Evolutionary conservation across 495 filamentous ascomycete genomes (phyloP).

Genomic region (Parmelia sp.): DNA sequence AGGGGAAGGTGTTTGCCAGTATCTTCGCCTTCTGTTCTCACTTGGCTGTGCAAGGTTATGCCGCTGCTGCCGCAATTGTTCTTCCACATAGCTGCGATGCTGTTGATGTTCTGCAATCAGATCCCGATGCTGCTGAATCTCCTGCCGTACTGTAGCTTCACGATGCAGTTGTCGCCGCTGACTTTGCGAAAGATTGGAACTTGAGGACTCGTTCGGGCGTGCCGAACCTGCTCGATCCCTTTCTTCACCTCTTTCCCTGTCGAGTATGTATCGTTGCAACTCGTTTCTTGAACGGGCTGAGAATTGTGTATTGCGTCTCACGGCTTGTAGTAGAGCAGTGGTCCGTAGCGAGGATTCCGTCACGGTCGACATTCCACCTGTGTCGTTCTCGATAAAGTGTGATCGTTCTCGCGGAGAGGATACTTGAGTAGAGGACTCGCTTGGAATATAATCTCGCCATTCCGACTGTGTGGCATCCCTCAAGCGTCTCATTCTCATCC

Average conservation of each 20-base stretch:
- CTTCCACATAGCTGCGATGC: slow-evolving; percentile 18
- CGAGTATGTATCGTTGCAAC: slow-evolving; percentile 41
- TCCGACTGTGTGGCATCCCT: slow-evolving; percentile 13
- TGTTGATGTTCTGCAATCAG: slow-evolving; percentile 18
- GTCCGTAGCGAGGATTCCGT: slow-evolving; percentile 30
- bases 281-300: slow-evolving; percentile 36
- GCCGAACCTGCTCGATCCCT: slow-evolving; percentile 12
- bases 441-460: slow-evolving; percentile 8
- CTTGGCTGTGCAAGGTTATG: slow-evolving; percentile 30
- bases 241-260: slow-evolving; percentile 35
- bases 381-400: slow-evolving; percentile 16
- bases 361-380: slow-evolving; percentile 7
- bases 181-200: slow-evolving; percentile 18
- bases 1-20: slow-evolving; percentile 44
- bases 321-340: slow-evolving; percentile 45
- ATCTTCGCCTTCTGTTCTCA: slow-evolving; percentile 46
- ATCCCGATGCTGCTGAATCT: slow-evolving; percentile 20
- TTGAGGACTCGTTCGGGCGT: slow-evolving; percentile 4
- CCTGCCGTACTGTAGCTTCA: slow-evolving; percentile 18
- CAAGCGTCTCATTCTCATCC: slow-evolving; percentile 19
- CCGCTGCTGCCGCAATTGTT: slow-evolving; percentile 20
- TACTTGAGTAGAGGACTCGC: slow-evolving; percentile 13
- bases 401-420: slow-evolving; percentile 11
- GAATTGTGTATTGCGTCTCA: slow-evolving; percentile 43
- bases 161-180: slow-evolving; percentile 20